phyloP scores from a whole-genome alignment of 176 grass and related monocot species.

The Aegilops bicornis region DNA sequence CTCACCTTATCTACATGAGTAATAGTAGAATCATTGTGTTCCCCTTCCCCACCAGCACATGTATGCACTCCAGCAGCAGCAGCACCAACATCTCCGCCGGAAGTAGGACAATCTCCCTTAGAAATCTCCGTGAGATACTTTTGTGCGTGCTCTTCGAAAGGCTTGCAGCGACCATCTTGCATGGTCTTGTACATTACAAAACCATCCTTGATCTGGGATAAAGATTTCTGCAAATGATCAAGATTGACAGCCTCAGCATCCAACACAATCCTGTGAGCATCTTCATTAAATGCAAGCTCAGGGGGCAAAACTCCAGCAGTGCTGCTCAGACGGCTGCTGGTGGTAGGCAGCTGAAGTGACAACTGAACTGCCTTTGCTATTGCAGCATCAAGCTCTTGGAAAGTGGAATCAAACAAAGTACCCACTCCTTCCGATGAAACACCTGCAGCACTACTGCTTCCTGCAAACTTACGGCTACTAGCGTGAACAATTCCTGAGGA shows the following conservation, averaged over 20 bases:
- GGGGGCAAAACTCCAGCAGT: neutral
- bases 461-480: neutral
- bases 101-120: neutral
- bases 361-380: neutral
- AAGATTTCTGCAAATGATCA: neutral
- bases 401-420: neutral
- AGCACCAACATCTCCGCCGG: neutral
- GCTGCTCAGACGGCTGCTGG: neutral
- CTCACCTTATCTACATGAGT: neutral
- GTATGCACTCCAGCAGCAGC: too few relatives aligned
- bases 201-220: neutral
- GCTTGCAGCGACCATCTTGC: neutral
- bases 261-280: neutral
- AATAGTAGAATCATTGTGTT: neutral
- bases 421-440: neutral
- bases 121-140: neutral
- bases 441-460: neutral
- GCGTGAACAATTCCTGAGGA: neutral
- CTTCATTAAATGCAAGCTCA: neutral
- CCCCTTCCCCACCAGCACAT: neutral
- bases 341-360: neutral
- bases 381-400: neutral
- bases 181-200: neutral
- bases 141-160: neutral
- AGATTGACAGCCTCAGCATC: neutral